phyloP scores from a whole-genome alignment of 805 yeast genomes.

The Candida hispaniensis region DNA sequence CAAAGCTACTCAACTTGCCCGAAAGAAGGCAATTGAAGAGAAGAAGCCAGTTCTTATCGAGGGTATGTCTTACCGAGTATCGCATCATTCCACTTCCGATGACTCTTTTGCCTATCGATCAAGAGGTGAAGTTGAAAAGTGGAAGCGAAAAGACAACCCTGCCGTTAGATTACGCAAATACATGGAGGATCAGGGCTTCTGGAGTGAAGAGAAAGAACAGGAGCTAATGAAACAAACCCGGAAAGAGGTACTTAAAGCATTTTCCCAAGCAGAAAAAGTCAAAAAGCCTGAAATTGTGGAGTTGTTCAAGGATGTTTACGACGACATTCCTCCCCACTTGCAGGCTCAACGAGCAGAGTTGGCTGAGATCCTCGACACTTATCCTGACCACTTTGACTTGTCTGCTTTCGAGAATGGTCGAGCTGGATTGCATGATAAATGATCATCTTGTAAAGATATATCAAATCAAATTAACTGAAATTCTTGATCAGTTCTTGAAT shows the following conservation, averaged over 20 bases:
- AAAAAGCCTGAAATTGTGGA: slow-evolving; percentile 24
- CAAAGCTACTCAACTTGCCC: slow-evolving; percentile 23
- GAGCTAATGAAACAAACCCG: slow-evolving; percentile 21
- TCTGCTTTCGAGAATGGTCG: slow-evolving; percentile 22
- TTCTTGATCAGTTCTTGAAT: too few species aligned
- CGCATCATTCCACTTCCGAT: slow-evolving; percentile 31
- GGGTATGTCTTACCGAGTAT: slow-evolving; percentile 30
- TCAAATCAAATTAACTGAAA: too few species aligned
- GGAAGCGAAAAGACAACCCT: slow-evolving; percentile 30
- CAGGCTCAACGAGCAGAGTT: slow-evolving; percentile 26
- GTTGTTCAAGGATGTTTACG: slow-evolving; percentile 25
- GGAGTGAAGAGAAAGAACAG: slow-evolving; percentile 27
- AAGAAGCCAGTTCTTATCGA: slow-evolving; percentile 28
- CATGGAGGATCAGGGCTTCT: slow-evolving; percentile 24
- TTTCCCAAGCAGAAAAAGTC: slow-evolving; percentile 26
- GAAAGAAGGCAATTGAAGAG: slow-evolving; percentile 22
- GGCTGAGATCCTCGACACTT: slow-evolving; percentile 22
- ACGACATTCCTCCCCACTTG: slow-evolving; percentile 21
- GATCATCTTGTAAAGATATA: too few species aligned
- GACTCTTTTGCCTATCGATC: slow-evolving; percentile 31
- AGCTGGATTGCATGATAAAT: slow-evolving; percentile 19
- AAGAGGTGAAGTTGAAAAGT: slow-evolving; percentile 27
- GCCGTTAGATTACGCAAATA: slow-evolving; percentile 28
- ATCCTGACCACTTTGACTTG: slow-evolving; percentile 26
- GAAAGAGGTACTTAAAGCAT: slow-evolving; percentile 23